phyloP scores from a whole-genome alignment of 2,329 filamentous ascomycete genomes.

The Diaporthe eres region DNA sequence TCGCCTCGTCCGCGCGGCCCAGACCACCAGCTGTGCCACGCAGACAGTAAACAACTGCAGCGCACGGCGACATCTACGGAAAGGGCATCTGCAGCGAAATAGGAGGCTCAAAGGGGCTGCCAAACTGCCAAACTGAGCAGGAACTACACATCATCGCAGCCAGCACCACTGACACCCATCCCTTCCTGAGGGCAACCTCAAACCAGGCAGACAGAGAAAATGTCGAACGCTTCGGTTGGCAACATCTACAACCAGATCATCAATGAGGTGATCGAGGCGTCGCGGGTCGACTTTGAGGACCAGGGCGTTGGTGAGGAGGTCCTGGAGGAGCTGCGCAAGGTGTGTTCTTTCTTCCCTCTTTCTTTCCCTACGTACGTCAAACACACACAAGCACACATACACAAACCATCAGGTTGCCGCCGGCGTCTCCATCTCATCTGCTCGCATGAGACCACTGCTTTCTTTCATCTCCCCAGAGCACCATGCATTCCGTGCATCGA shows the following conservation, averaged over 20 bases:
- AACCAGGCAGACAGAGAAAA: slow-evolving; percentile 47
- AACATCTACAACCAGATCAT: slow-evolving; percentile 84
- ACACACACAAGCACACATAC: not conserved
- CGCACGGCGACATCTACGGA: not conserved
- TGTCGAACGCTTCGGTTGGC: slow-evolving; percentile 77
- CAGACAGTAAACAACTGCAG: slow-evolving; percentile 7
- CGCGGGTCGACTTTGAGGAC: slow-evolving; percentile 96
- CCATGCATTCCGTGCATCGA: slow-evolving; percentile 17
- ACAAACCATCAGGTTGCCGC: not conserved
- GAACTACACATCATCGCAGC: not conserved
- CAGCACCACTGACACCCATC: not conserved
- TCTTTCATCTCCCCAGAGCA: not conserved
- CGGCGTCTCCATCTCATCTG: not conserved
- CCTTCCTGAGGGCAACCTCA: not conserved
- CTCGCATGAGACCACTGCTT: not conserved
- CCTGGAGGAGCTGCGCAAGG: slow-evolving; percentile 88
- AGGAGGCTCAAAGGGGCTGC: not conserved
- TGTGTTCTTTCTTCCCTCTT: slow-evolving; percentile 63
- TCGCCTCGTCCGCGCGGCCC: not conserved
- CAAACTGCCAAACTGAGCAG: slow-evolving; percentile 8
- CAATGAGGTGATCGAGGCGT: slow-evolving; percentile 90
- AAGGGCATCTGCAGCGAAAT: not conserved
- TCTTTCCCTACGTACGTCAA: not conserved
- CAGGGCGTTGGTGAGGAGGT: slow-evolving; percentile 91
- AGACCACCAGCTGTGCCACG: not conserved